A percentile compares a stretch with the other conserved stretches of the same genome.
Conservation (phyloP, 1,284 basidiomycete genomes). For the Microbotryum lychnidis-dioicae region DNA sequence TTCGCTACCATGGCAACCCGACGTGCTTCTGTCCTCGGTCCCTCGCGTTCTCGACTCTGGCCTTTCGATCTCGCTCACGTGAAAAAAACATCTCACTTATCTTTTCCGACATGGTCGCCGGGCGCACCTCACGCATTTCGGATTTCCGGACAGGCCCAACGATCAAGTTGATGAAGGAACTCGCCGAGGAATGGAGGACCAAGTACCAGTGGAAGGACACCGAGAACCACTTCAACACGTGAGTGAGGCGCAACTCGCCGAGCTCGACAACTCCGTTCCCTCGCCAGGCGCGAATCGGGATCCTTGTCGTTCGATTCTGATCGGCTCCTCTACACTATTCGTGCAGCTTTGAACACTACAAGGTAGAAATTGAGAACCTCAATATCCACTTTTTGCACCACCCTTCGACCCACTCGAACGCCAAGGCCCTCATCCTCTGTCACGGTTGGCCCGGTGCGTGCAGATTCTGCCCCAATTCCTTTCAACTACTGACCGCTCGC, state of each 20-base stretch:
- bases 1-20: not conserved
- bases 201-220: conserved; percentile 1
- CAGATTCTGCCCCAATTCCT: not conserved
- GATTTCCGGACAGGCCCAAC: conserved; percentile 4
- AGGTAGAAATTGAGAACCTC: conserved; percentile 22
- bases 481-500: not conserved
- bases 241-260: not conserved
- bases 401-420: conserved; percentile 11
- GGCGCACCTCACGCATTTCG: not conserved
- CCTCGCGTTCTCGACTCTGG: not conserved
- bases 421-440: conserved; percentile 26
- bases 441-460: conserved; percentile 28
- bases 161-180: conserved; percentile 20
- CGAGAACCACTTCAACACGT: conserved; percentile 15
- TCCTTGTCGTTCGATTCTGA: not conserved
- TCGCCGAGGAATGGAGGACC: conserved; percentile 8
- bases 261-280: not conserved
- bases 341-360: conserved; percentile 19
- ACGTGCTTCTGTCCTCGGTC: not conserved
- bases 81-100: not conserved
- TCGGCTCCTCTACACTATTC: not conserved
- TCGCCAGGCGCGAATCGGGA: not conserved
- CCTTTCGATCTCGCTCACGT: not conserved
- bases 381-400: conserved; percentile 29
- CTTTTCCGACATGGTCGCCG: not conserved